Evolutionary conservation across 2,329 filamentous ascomycete genomes (phyloP), one percentile per base, ranked within the genome.

Genomic region (Fusarium keratoplasticum): DNA sequence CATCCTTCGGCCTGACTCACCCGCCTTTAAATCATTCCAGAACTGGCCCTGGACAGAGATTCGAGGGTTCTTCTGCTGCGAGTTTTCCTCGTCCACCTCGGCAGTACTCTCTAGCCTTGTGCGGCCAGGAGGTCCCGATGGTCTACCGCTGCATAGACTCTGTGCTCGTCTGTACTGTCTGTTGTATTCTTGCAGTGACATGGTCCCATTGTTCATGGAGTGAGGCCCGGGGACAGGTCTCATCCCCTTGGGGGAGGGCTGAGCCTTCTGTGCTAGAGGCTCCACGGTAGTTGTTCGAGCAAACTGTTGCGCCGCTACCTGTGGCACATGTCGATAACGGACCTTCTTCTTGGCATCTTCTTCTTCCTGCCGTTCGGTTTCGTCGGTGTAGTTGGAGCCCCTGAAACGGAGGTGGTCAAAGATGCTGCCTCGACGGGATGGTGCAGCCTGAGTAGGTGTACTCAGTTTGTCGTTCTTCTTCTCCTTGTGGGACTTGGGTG

Each of bases 281-380:
- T 85, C 84, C 18, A 84, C 82, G 2, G 87, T 89, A 0, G 89
- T 86, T 0, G 89, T 91, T 50, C 84, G 81, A 11, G 85, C 81
- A 75, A 91, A 91, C 66, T 90, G 88, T 14, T 84, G 77, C 1
- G 89, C 89, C 0, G 89, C 89, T 38, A 87, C 84, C 61, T 84
- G 83, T 16, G 89, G 89, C 3, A 90, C 80, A 73, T 91, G 87
- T 38, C 83, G 87, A 71, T 89, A 87, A 7, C 62, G 76, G 61
- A 38, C 66, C 31, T 61, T 71, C 44, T 70, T 70, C 20, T 65
- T 61, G 20, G 61, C 38, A 22, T 67, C 35, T 33, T 76, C 72
- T 18, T 61, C 67, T 13, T 75, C 72, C 55, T 78, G 66, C 69
- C 55, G 71, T 71, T 36, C 75, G 36, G 40, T 63, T 64, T 74